A percentile compares a stretch with the other conserved stretches of the same genome.
Conservation (phyloP, 2,329 filamentous ascomycete species). For the Cladosporium sp. region DNA sequence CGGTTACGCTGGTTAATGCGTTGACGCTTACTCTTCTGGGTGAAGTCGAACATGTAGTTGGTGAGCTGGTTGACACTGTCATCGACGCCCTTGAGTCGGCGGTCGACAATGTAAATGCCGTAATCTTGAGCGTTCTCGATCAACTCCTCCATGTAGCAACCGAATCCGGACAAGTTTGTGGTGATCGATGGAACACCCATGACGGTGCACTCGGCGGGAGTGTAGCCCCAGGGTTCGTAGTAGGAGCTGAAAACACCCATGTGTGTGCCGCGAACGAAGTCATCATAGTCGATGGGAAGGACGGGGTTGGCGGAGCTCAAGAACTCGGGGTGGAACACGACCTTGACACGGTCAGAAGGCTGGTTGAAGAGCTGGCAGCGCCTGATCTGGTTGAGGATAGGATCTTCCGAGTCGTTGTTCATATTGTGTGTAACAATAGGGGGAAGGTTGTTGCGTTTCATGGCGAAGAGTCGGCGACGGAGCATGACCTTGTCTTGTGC, state of each 20-base stretch:
- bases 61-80: conserved; percentile 95
- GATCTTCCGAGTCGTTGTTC: conserved; percentile 88
- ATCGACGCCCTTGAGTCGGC: conserved; percentile 89
- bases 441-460: conserved; percentile 86
- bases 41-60: conserved; percentile 90
- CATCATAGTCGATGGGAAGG: conserved; percentile 92
- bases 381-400: conserved; percentile 91
- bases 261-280: conserved; percentile 96
- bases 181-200: conserved; percentile 99
- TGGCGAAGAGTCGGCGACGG: conserved; percentile 85
- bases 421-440: conserved; percentile 99
- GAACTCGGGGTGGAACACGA: conserved; percentile 98
- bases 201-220: conserved; percentile 94
- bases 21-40: conserved; percentile 86
- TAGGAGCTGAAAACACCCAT: conserved; percentile 94
- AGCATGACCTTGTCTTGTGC: conserved; percentile 89
- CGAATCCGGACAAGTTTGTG: conserved; percentile 94
- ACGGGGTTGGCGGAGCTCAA: conserved; percentile 94
- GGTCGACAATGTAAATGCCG: conserved; percentile 98
- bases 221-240: conserved; percentile 99
- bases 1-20: conserved; percentile 98
- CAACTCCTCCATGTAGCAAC: conserved; percentile 98
- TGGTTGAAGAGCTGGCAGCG: conserved; percentile 97
- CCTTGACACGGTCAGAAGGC: conserved; percentile 89
- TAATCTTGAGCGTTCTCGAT: conserved; percentile 98